Percentiles rank a stretch among this genome's conserved stretches.
Conservation (phyloP, 257 asterid genomes). For the Scutellaria barbata region DNA sequence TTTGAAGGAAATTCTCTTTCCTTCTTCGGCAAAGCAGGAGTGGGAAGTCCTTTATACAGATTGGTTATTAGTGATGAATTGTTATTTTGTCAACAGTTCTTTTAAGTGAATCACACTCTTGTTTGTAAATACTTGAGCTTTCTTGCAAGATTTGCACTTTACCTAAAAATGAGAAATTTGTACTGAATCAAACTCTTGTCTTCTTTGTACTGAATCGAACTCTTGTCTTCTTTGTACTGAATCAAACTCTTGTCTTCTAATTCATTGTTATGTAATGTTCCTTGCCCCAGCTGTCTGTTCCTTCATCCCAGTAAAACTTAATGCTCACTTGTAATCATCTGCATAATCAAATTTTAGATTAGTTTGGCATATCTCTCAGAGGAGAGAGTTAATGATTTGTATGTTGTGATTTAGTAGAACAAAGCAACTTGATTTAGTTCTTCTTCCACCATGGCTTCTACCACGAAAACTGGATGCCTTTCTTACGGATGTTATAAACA, state of each 20-base stretch:
- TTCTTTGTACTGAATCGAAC: too few relatives aligned
- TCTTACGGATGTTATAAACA: not conserved
- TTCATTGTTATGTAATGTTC: not conserved
- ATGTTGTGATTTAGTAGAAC: not conserved
- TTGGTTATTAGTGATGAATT: not conserved
- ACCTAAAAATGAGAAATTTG: not conserved
- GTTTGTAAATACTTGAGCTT: not conserved
- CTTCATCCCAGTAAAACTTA: not conserved
- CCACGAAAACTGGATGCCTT: not conserved
- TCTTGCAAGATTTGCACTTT: not conserved
- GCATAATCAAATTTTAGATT: slow-evolving; percentile 1
- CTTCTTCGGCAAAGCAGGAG: too few relatives aligned
- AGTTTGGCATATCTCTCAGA: not conserved
- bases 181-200: too few relatives aligned
- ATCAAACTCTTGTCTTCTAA: not conserved
- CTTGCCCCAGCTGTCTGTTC: not conserved
- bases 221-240: too few relatives aligned
- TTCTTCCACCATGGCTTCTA: not conserved
- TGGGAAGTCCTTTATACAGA: not conserved
- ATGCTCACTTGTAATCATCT: not conserved
- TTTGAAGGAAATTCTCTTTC: not conserved
- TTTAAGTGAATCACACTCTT: not conserved
- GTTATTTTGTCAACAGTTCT: not conserved
- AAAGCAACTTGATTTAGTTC: not conserved
- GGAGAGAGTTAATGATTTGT: not conserved